Conservation (phyloP, 257 asterid genomes). For the Hygrophila difformis region DNA sequence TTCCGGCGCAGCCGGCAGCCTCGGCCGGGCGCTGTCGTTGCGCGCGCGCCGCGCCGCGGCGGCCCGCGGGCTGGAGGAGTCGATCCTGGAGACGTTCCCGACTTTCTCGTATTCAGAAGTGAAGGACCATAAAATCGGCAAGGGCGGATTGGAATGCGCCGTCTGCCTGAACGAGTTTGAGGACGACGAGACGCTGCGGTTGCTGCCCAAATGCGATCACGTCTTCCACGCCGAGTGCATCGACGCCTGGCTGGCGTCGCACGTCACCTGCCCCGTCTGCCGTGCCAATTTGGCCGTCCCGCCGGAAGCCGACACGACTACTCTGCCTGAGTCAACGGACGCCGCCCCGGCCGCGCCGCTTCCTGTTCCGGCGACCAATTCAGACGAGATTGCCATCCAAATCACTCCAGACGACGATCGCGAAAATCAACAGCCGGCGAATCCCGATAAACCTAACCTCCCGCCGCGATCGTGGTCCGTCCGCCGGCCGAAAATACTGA, state of each 20-base stretch:
- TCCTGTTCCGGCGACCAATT: constrained; percentile 10
- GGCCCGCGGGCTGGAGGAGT: constrained; percentile 53
- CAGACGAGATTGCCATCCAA: constrained; percentile 30
- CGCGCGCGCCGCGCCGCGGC: constrained; percentile 38
- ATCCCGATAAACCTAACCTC: constrained; percentile 24
- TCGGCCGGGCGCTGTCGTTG: constrained; percentile 39
- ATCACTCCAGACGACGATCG: constrained; percentile 17
- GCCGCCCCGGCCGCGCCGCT: constrained; percentile 17
- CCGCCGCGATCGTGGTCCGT: constrained; percentile 43
- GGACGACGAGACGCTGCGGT: constrained; percentile 67
- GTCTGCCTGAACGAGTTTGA: constrained; percentile 88
- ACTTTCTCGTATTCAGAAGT: constrained; percentile 78
- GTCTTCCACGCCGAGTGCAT: constrained; percentile 88
- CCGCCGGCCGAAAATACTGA: constrained; percentile 22
- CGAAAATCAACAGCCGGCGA: constrained; percentile 28
- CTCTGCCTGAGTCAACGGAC: too few relatives aligned
- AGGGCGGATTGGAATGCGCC: constrained; percentile 75
- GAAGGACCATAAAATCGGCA: constrained; percentile 71
- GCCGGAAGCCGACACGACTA: too few relatives aligned
- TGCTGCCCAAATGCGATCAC: constrained; percentile 82
- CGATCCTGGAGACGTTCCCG: constrained; percentile 63
- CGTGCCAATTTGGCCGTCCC: constrained; percentile 39
- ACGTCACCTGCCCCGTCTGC: constrained; percentile 91
- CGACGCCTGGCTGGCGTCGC: constrained; percentile 82
- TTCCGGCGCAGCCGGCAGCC: constrained; percentile 21